Percentiles rank a stretch among this genome's conserved stretches.
Conservation (phyloP, 345 rosid genomes). For the Kernera saxatilis region DNA sequence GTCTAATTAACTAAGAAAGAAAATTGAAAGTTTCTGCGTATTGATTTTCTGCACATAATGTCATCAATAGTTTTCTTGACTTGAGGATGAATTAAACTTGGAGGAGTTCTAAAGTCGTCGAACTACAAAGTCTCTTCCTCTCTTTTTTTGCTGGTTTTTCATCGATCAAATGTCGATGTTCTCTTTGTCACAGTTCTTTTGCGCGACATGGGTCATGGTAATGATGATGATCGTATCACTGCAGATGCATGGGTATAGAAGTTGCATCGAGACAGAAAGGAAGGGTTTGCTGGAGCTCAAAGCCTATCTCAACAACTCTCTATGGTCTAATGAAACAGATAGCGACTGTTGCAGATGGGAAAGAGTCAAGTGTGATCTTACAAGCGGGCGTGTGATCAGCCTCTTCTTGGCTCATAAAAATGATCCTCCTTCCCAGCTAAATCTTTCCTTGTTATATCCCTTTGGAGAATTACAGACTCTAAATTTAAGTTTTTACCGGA, state of each 20-base stretch:
- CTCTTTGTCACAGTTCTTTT: too few relatives aligned
- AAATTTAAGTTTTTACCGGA: background rate
- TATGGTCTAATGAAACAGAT: background rate
- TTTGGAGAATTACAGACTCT: background rate
- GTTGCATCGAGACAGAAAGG: too few relatives aligned
- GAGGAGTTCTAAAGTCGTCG: background rate
- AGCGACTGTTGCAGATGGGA: slow-evolving; percentile 8
- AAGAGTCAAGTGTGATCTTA: background rate
- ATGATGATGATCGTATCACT: background rate
- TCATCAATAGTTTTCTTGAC: too few relatives aligned
- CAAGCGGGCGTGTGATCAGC: background rate
- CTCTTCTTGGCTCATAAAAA: background rate
- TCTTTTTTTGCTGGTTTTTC: too few relatives aligned
- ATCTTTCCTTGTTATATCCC: slow-evolving; percentile 15
- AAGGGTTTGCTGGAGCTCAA: too few relatives aligned
- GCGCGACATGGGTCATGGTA: background rate
- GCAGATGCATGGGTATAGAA: background rate
- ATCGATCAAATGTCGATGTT: background rate
- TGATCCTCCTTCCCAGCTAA: background rate
- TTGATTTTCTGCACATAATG: too few relatives aligned
- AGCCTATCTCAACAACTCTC: too few relatives aligned
- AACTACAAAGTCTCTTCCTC: background rate
- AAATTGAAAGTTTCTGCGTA: too few relatives aligned
- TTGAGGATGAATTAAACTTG: too few relatives aligned
- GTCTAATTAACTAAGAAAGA: too few relatives aligned